Conservation (phyloP, 495 filamentous ascomycete species). For the Hypoxylon cercidicola region DNA sequence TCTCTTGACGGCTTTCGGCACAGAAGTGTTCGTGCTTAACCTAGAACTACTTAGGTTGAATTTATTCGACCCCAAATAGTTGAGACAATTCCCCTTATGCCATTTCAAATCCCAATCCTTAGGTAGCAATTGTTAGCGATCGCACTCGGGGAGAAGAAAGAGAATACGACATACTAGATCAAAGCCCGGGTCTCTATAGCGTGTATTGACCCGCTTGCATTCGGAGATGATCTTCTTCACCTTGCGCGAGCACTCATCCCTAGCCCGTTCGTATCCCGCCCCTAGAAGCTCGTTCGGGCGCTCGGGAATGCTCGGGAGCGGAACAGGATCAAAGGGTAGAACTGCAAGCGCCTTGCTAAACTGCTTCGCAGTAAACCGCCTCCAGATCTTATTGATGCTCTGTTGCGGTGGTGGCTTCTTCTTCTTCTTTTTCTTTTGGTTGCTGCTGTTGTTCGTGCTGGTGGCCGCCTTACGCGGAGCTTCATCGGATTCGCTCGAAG, state of each 20-base stretch:
- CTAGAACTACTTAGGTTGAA: slow-evolving; percentile 54
- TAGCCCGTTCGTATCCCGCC: slow-evolving; percentile 80
- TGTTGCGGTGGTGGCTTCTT: slow-evolving; percentile 76
- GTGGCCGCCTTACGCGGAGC: slow-evolving; percentile 38
- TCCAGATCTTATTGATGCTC: slow-evolving; percentile 82
- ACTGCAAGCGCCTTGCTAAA: slow-evolving; percentile 60
- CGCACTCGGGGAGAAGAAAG: slow-evolving; percentile 35
- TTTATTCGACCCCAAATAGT: slow-evolving; percentile 56
- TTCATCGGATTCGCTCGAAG: slow-evolving; percentile 51
- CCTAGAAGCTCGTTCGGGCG: slow-evolving; percentile 59
- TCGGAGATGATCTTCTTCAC: slow-evolving; percentile 90
- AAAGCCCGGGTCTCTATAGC: slow-evolving; percentile 90
- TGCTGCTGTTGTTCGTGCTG: slow-evolving; percentile 27
- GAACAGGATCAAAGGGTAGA: slow-evolving; percentile 60
- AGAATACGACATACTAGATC: slow-evolving; percentile 69
- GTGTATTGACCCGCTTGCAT: slow-evolving; percentile 85
- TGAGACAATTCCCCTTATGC: slow-evolving; percentile 58
- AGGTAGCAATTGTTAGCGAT: slow-evolving; percentile 47
- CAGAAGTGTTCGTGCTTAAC: slow-evolving; percentile 51
- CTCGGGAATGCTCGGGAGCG: slow-evolving; percentile 55
- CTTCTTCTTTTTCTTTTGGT: slow-evolving; percentile 63
- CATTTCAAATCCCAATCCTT: slow-evolving; percentile 65
- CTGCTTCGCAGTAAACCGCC: slow-evolving; percentile 74
- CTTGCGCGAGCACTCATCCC: slow-evolving; percentile 74
- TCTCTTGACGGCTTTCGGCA: slow-evolving; percentile 74